These are phyloP conservation scores for Coemansia sp. DNA, from an alignment of 192 early-diverging fungal species.

Conservation along the genomic window DNA sequence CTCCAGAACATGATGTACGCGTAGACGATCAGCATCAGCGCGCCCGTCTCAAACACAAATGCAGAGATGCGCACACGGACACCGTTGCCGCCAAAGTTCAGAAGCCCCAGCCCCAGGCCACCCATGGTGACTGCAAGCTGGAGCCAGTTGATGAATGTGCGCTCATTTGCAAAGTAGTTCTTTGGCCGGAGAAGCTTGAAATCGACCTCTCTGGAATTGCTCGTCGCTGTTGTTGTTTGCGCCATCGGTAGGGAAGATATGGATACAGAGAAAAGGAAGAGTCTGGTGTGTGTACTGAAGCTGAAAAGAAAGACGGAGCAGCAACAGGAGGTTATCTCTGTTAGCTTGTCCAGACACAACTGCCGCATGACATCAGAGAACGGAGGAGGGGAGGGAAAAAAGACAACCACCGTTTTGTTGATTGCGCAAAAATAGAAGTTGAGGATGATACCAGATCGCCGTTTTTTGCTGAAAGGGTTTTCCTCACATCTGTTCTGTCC, in stretches of 20 bases:
- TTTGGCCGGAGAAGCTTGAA: constrained; percentile 61
- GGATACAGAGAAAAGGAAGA: neutral
- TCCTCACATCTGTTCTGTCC: neutral
- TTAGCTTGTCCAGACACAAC: neutral
- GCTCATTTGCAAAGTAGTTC: constrained; percentile 87
- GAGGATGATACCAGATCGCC: no score
- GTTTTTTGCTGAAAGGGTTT: no score
- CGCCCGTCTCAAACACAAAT: constrained; percentile 50
- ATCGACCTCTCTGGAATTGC: constrained; percentile 29
- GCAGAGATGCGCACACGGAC: constrained; percentile 52
- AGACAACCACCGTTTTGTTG: no score
- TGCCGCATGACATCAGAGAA: neutral
- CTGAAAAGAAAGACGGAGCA: neutral
- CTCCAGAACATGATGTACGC: constrained; percentile 52
- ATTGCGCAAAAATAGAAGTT: no score
- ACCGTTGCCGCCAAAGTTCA: constrained; percentile 63
- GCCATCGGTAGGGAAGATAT: constrained; percentile 20
- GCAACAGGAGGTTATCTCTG: neutral
- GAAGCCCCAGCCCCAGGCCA: constrained; percentile 63
- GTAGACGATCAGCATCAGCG: constrained; percentile 53
- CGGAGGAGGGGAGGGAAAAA: neutral
- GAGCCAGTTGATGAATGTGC: constrained; percentile 83
- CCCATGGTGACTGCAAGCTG: constrained; percentile 68
- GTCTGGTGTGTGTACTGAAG: neutral
- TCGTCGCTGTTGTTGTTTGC: constrained; percentile 7